Evolutionary conservation across 1,284 basidiomycete genomes (phyloP), one percentile per base, ranked within the genome.

Genomic region (Pseudozyma thailandica): DNA sequence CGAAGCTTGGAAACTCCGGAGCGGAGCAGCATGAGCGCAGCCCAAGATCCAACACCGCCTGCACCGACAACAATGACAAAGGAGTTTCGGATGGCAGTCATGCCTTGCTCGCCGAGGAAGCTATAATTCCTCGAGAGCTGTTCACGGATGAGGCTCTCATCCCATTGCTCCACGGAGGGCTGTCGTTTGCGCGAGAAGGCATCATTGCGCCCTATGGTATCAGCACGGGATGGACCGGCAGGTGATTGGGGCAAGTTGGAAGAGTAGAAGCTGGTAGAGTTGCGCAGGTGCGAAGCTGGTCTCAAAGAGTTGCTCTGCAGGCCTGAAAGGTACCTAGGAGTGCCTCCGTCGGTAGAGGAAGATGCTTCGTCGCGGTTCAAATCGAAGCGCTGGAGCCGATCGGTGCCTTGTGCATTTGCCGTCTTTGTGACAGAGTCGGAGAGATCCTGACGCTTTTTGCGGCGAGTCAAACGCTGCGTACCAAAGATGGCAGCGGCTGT

Each of bases 11-110:
- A 70, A 1, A 81, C 69, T 21, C 78, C 81, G 1, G 80, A 79
- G 31, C 81, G 77, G 16, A 82, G 57, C 1, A 82, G 88, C 93
- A 97, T 97, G 28, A 95, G 88, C 6, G 95, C 94, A 25, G 90
- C 91, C 90, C 93, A 95, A 75, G 91, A 93, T 0, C 95, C 94
- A 1, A 99, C 96, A 6, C 96, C 96, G 57, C 96, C 96, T 70
- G 94, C 93, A 4, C 96, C 96, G 8, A 98, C 88, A 21, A 98
- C 86, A 20, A 93, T 92, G 4, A 98, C 93, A 18, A 87, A 89
- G 7, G 89, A 88, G 21, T 87, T 82, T 57, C 96, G 87, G 41
- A 98, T 87, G 75, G 88, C 89, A 12, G 85, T 81, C 93, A 98
- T 96, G 23, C 89, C 88, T 33, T 94, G 91, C 30, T 95, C 92